Conservation (phyloP, 305 asterid genomes). For the Rubia balearica region DNA sequence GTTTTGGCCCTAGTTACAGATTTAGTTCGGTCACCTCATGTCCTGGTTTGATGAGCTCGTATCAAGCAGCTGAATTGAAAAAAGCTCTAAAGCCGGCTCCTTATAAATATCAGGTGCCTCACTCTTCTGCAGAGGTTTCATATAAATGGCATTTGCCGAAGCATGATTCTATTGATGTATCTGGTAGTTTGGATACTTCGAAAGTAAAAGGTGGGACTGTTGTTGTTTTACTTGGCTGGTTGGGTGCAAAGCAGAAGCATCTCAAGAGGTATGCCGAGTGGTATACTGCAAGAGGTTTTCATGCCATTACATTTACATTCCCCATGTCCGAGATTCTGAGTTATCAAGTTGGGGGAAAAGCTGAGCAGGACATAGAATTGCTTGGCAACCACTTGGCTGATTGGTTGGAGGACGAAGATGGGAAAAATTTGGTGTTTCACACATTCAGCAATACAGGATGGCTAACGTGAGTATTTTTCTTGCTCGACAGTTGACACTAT, state of each 20-base stretch:
- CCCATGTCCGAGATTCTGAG: conserved; percentile 86
- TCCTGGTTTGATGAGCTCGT: conserved; percentile 35
- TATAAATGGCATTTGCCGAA: conserved; percentile 91
- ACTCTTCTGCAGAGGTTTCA: conserved; percentile 44
- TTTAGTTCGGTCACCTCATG: conserved; percentile 36
- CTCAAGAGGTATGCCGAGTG: conserved; percentile 75
- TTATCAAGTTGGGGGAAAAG: conserved; percentile 80
- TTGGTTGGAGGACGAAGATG: conserved; percentile 87
- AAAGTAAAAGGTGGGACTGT: conserved; percentile 62
- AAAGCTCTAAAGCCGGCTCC: conserved; percentile 52
- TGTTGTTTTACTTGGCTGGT: conserved; percentile 90
- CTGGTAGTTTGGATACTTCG: conserved; percentile 37
- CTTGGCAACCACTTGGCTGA: conserved; percentile 80
- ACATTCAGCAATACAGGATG: conserved; percentile 93
- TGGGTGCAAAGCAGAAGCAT: conserved; percentile 93
- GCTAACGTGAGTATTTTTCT: conserved; percentile 56
- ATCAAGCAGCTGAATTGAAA: conserved; percentile 48
- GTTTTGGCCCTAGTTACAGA: conserved; percentile 15
- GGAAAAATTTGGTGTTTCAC: conserved; percentile 79
- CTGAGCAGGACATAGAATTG: conserved; percentile 65
- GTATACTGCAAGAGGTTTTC: conserved; percentile 82
- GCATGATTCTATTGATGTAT: conserved; percentile 34
- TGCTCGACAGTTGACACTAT: conserved; percentile 5
- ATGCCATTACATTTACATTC: conserved; percentile 80
- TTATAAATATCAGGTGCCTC: conserved; percentile 26